phyloP scores from a whole-genome alignment of 2,329 filamentous ascomycete species.

The Botrytis deweyae region DNA sequence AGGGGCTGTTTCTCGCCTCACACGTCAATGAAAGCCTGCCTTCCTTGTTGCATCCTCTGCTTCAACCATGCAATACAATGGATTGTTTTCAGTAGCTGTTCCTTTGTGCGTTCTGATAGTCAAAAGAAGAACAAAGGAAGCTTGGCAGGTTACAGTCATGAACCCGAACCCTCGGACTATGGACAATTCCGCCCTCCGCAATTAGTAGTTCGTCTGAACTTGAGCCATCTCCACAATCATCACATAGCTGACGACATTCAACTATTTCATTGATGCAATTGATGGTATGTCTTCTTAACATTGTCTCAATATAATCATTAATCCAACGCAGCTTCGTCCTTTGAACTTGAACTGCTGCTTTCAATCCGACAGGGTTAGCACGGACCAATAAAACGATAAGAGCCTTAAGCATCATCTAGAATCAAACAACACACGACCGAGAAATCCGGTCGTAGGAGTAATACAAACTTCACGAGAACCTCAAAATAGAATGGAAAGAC shows the following conservation, averaged over 20 bases:
- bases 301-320: not conserved
- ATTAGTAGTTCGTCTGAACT: slow-evolving; percentile 3
- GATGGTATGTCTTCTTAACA: not conserved
- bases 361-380: not conserved
- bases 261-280: not conserved
- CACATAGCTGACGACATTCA: not conserved
- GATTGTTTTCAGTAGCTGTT: not conserved
- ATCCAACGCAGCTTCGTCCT: not conserved
- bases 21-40: too few species aligned
- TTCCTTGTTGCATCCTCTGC: not conserved
- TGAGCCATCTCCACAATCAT: not conserved
- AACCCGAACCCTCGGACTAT: not conserved
- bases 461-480: slow-evolving; percentile 13
- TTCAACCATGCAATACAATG: not conserved
- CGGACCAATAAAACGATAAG: slow-evolving; percentile 7
- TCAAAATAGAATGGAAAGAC: slow-evolving; percentile 13
- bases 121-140: not conserved
- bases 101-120: not conserved
- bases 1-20: not conserved
- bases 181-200: not conserved
- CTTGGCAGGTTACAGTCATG: not conserved
- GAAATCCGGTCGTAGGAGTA: slow-evolving; percentile 16
- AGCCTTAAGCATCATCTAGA: not conserved
- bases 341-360: not conserved
- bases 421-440: slow-evolving; percentile 20